These are phyloP conservation scores for Komagataella kurtzmanii DNA, from an alignment of 805 yeast genomes.

Conservation along the genomic window DNA sequence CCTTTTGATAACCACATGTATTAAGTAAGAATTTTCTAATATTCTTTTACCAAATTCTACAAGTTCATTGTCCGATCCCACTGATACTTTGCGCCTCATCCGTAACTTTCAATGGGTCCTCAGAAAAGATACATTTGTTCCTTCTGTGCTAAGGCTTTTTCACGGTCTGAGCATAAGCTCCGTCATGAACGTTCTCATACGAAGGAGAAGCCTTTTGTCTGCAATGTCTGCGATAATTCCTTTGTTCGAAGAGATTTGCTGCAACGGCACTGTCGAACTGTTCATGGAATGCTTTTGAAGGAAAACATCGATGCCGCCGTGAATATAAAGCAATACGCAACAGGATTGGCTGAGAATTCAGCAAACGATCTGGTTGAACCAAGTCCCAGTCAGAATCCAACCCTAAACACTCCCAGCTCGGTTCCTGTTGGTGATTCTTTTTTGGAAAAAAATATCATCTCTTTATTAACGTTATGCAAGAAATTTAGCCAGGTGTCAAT, in stretches of 20 bases:
- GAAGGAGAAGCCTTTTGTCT: constrained; percentile 68
- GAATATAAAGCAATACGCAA: not conserved
- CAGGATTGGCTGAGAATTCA: not conserved
- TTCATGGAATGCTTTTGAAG: constrained; percentile 32
- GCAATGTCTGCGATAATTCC: constrained; percentile 53
- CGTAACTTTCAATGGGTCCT: constrained; percentile 13
- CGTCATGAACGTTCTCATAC: constrained; percentile 75
- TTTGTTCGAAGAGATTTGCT: constrained; percentile 70
- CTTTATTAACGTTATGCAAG: constrained; percentile 10
- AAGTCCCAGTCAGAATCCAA: not conserved
- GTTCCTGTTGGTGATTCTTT: not conserved
- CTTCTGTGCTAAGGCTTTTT: constrained; percentile 67
- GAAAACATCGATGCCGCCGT: constrained; percentile 11
- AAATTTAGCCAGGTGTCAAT: constrained; percentile 13
- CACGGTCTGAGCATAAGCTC: constrained; percentile 67
- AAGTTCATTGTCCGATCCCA: not conserved
- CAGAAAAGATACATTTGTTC: constrained; percentile 65
- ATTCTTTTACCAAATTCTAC: not conserved
- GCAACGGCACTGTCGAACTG: constrained; percentile 69
- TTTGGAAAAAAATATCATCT: constrained; percentile 1
- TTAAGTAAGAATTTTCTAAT: not conserved
- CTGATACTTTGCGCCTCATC: not conserved
- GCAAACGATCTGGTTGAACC: not conserved
- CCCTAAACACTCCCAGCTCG: not conserved
- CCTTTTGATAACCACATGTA: not conserved